Conservation (phyloP, 2,329 filamentous ascomycete genomes). For the Diplodia scrobiculata region DNA sequence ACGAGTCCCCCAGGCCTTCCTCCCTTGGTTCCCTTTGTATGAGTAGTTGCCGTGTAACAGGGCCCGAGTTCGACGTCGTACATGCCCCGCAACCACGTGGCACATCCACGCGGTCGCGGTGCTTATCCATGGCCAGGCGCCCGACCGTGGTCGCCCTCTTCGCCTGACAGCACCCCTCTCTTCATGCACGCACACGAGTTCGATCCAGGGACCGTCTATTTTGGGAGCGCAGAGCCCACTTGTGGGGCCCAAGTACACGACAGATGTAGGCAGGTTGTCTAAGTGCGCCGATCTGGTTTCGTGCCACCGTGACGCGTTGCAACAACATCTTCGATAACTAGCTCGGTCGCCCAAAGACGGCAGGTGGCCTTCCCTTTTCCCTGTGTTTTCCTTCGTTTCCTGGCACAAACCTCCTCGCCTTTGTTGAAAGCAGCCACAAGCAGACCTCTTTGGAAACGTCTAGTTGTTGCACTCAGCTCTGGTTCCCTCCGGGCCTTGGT, state of each 20-base stretch:
- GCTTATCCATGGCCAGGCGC: not conserved
- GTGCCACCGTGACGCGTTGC: not conserved
- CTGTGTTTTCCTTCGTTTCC: not conserved
- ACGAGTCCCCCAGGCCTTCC: constrained; percentile 3
- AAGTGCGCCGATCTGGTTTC: not conserved
- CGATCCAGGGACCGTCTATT: not conserved
- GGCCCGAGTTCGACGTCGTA: constrained; percentile 1
- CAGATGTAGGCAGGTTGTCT: not conserved
- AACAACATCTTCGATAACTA: not conserved
- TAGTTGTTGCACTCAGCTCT: not conserved
- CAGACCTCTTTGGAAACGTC: not conserved
- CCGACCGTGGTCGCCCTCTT: not conserved
- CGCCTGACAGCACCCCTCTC: constrained; percentile 5
- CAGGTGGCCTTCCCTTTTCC: not conserved
- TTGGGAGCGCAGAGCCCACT: not conserved
- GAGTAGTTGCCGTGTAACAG: constrained; percentile 5
- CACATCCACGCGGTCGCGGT: not conserved
- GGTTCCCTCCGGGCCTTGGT: not conserved
- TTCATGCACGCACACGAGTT: not conserved
- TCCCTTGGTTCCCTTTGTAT: constrained; percentile 21
- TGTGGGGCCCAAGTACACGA: not conserved
- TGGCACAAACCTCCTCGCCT: not conserved
- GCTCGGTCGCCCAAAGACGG: not conserved
- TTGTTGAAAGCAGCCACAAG: not conserved
- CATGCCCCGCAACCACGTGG: constrained; percentile 17